These are phyloP conservation scores for Adansonia grandidieri DNA, from an alignment of 441 rosid species.

Conservation along the genomic window DNA sequence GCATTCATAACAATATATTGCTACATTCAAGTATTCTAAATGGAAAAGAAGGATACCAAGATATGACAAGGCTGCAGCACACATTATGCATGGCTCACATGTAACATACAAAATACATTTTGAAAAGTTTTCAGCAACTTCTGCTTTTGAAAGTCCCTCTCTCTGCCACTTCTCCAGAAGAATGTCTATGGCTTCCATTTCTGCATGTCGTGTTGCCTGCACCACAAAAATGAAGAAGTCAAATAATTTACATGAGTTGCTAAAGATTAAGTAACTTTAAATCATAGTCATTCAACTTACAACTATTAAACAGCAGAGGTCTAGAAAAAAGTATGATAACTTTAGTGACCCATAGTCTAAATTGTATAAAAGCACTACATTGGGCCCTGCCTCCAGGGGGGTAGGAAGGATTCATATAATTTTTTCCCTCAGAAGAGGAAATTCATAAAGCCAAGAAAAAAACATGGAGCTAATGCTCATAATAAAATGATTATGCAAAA, in stretches of 20 bases:
- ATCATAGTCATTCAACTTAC: background rate
- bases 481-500: background rate
- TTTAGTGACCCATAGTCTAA: background rate
- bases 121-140: constrained; percentile 69
- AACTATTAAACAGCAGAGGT: background rate
- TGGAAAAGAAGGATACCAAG: constrained; percentile 48
- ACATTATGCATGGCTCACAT: constrained; percentile 98
- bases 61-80: constrained; percentile 83
- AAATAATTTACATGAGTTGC: background rate
- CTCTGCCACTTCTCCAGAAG: constrained; percentile 68
- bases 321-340: background rate
- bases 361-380: background rate
- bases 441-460: background rate
- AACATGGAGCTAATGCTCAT: background rate
- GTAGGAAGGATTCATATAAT: background rate
- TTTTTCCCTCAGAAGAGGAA: background rate
- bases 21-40: background rate
- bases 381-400: background rate
- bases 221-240: constrained; percentile 11
- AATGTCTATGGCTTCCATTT: constrained; percentile 88
- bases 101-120: constrained; percentile 73
- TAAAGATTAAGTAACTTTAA: background rate
- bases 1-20: background rate
- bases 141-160: constrained; percentile 51
- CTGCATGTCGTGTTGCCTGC: constrained; percentile 92